phyloP scores from a whole-genome alignment of 106 monocot genomes.

The Vanilla planifolia region DNA sequence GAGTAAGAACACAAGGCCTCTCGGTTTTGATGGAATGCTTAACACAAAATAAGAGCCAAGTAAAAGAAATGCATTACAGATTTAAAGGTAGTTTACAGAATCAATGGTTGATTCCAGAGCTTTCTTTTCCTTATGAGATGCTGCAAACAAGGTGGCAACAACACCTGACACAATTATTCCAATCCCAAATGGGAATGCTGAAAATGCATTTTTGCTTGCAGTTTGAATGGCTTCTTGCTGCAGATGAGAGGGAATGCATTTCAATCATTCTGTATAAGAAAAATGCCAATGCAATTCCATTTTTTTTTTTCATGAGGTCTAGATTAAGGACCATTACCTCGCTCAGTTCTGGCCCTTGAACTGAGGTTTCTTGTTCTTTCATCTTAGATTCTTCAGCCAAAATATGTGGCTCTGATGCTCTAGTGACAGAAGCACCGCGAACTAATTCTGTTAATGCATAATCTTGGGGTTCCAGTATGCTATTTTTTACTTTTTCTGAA shows the following conservation, averaged over 20 bases:
- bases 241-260: conserved; percentile 6
- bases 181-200: conserved; percentile 43
- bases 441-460: neutral
- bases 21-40: no score
- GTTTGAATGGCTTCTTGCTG: conserved; percentile 20
- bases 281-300: neutral
- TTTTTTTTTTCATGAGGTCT: neutral
- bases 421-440: conserved; percentile 3
- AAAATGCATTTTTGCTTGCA: conserved; percentile 28
- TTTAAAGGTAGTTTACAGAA: conserved; percentile 42
- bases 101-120: conserved; percentile 53
- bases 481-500: conserved; percentile 8
- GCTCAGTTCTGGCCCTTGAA: conserved; percentile 12
- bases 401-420: neutral
- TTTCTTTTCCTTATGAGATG: conserved; percentile 55
- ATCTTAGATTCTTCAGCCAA: conserved; percentile 1
- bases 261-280: conserved; percentile 2
- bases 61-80: conserved; percentile 8
- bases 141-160: conserved; percentile 73
- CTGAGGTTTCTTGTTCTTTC: conserved; percentile 5
- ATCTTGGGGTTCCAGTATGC: neutral
- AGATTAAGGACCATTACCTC: neutral
- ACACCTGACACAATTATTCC: conserved; percentile 74
- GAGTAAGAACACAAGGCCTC: no score
- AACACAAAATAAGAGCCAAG: neutral